Base-by-base conservation (phyloP, 768 basidiomycete genomes). In the Agaricus sinodeliciosus region DNA sequence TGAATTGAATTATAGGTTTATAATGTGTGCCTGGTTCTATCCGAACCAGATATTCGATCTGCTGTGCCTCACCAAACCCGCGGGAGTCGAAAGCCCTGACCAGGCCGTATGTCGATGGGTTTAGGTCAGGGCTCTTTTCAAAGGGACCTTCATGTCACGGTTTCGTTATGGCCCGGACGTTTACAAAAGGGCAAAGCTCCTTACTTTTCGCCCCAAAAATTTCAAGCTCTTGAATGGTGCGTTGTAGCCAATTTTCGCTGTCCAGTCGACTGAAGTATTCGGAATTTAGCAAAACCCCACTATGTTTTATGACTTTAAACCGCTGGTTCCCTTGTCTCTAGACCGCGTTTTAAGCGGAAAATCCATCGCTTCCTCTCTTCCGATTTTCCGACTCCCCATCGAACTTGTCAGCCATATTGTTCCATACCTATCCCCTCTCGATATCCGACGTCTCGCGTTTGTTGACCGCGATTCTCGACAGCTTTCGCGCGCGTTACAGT, bases 391-490 rank as follows among this genome's bases (percentile, higher is more conserved):
- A 25, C 57, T 69, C 11, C 68, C 68, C 3, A 46, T 65, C 19
- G 68, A 69, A 42, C 50, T 69, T 12, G 58, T 66, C 18, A 39
- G 49, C 16, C 60, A 63, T 16, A 45, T 68, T 27, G 57, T 59
- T 4, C 58, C 59, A 5, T 61, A 65, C 47, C 58, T 69, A 6
- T 58, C 61, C 4, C 49, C 49, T 8, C 25, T 44, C 7, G 68
- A 67, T 49, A 53, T 69, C 35, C 49, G 48, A 9, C 49, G 58
- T 12, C 58, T 69, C 15, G 56, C 63, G 13, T 45, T 63, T 19
- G 64, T 69, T 4, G 67, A 68, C 43, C 53, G 57, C 1, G 67
- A 67, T 41, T 62, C 62, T 43, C 53, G 59, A 16, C 59, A 58
- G 48, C 58, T 67, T 0, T 63, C 65, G 1, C 58, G 60, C 6